Conservation (phyloP, 2,329 filamentous ascomycete species). For the Teratosphaeriaceae sp. region DNA sequence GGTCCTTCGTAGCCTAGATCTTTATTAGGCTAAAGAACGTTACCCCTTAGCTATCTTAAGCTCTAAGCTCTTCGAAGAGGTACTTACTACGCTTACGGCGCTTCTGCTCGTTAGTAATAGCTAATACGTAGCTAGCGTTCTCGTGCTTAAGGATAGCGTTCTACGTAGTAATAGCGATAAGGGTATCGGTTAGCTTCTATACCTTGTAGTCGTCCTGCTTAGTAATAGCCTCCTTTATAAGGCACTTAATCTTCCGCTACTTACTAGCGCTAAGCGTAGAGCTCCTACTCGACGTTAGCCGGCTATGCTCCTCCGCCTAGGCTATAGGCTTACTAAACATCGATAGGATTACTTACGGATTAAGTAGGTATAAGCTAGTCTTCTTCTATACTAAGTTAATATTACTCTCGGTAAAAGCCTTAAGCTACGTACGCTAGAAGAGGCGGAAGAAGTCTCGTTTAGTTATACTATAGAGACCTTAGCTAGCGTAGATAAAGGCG, state of each 20-base stretch:
- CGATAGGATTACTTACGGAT: neutral
- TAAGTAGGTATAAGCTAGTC: neutral
- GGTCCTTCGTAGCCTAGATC: neutral
- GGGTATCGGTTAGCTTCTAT: neutral
- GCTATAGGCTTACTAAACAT: no score
- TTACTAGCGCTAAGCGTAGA: neutral
- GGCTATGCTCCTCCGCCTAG: no score
- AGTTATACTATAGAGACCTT: conserved; percentile 8
- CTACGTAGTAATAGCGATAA: neutral
- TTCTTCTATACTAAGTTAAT: neutral
- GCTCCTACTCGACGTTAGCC: neutral
- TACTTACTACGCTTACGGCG: conserved; percentile 1
- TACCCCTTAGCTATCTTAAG: neutral
- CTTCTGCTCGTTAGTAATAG: conserved; percentile 2
- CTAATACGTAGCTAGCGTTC: neutral
- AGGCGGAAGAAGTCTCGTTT: conserved; percentile 13
- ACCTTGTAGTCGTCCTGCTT: neutral
- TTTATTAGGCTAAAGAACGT: neutral
- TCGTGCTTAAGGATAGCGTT: conserved; percentile 1
- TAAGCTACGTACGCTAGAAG: conserved; percentile 11
- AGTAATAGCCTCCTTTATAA: neutral
- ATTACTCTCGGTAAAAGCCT: conserved; percentile 8
- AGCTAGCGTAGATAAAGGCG: conserved; percentile 2
- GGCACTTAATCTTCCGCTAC: neutral
- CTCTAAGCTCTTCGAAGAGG: neutral